A percentile compares a stretch with the other conserved stretches of the same genome.
Evolutionary conservation across 306 rosid genomes (phyloP).

Genomic region (Ochetophila trinervis): DNA sequence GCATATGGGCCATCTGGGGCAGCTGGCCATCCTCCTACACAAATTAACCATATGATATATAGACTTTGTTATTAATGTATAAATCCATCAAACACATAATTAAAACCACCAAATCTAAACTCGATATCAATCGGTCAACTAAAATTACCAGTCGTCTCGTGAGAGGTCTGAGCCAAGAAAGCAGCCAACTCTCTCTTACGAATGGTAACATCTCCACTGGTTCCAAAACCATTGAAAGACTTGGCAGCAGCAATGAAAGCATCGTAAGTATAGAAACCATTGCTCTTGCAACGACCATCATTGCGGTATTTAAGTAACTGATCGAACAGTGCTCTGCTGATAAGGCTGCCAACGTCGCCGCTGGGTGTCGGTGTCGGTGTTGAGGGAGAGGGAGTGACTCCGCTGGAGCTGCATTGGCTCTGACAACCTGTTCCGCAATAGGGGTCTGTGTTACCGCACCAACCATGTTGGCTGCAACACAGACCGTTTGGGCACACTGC

Average conservation of each 20-base stretch:
- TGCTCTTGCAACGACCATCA: constrained; percentile 26
- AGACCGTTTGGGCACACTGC: constrained; percentile 5
- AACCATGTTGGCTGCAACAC: constrained; percentile 20
- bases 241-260: constrained; percentile 56
- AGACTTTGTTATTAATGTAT: too few species aligned
- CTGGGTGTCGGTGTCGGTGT: not conserved
- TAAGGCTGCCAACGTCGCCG: constrained; percentile 24
- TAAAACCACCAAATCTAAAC: too few species aligned
- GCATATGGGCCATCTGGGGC: constrained; percentile 29
- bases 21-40: constrained; percentile 24
- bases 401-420: constrained; percentile 15
- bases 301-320: constrained; percentile 45
- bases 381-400: constrained; percentile 4
- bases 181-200: constrained; percentile 52
- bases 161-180: constrained; percentile 52
- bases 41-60: not conserved
- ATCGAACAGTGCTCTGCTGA: constrained; percentile 34
- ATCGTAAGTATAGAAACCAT: constrained; percentile 52
- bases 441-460: constrained; percentile 9
- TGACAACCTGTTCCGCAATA: constrained; percentile 3
- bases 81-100: not conserved
- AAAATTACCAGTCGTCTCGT: constrained; percentile 42
- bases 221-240: constrained; percentile 42
- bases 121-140: too few species aligned
- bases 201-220: constrained; percentile 26